phyloP scores from a whole-genome alignment of 176 grass and related monocot genomes.

The Hsuehochloa calcarea region DNA sequence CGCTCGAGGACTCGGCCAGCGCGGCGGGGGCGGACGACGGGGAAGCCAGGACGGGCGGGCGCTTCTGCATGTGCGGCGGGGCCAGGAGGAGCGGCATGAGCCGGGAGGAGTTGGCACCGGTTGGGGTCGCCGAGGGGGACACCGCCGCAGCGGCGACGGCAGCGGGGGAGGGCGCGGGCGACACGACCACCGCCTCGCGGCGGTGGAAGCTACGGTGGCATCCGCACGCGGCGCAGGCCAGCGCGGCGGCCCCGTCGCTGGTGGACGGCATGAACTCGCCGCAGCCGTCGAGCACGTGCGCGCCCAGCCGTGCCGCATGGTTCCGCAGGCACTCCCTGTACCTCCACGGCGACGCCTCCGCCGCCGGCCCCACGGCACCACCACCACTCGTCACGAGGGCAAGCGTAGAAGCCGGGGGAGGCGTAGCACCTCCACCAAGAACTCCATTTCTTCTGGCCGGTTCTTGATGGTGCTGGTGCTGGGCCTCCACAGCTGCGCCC shows the following conservation, averaged over 20 bases:
- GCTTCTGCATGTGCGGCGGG: conserved; percentile 50
- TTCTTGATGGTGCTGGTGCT: conserved; percentile 41
- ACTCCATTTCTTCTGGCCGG: conserved; percentile 43
- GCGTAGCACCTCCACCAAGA: neutral
- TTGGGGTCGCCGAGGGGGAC: conserved; percentile 9
- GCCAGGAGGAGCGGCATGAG: conserved; percentile 45
- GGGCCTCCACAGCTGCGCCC: neutral
- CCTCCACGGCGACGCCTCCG: conserved; percentile 41
- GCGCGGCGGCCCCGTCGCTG: conserved; percentile 30
- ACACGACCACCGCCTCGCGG: conserved; percentile 34
- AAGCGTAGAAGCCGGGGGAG: neutral
- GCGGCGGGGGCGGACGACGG: conserved; percentile 44
- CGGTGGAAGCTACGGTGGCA: conserved; percentile 99
- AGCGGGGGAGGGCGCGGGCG: conserved; percentile 12
- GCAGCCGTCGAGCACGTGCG: conserved; percentile 88
- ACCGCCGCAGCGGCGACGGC: neutral
- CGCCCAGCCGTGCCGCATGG: conserved; percentile 80
- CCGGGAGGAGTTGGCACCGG: conserved; percentile 25
- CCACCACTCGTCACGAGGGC: neutral
- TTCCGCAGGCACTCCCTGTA: conserved; percentile 89
- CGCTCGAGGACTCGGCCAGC: conserved; percentile 41
- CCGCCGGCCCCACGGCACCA: neutral
- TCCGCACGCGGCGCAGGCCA: conserved; percentile 79
- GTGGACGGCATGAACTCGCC: conserved; percentile 87
- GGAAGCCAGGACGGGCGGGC: conserved; percentile 10